These are phyloP conservation scores for Yamadazyma taylorii DNA, from an alignment of 1,139 yeast genomes.

Conservation along the genomic window DNA sequence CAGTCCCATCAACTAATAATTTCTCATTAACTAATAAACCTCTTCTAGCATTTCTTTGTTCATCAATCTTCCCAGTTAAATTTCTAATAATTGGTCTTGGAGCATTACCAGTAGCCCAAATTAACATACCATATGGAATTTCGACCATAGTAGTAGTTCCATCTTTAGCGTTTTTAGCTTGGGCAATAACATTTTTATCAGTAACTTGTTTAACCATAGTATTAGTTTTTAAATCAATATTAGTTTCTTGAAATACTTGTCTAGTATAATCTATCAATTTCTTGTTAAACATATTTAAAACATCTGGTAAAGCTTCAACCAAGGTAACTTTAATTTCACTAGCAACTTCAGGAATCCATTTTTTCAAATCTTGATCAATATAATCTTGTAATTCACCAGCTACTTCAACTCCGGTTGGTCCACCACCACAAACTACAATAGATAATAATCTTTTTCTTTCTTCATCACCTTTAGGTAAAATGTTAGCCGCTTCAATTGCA, in stretches of 20 bases:
- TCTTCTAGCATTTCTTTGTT: constrained; percentile 85
- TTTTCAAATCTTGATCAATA: constrained; percentile 83
- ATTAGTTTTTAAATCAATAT: constrained; percentile 74
- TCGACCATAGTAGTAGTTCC: constrained; percentile 57
- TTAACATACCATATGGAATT: constrained; percentile 83
- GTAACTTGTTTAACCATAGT: constrained; percentile 88
- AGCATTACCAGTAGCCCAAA: constrained; percentile 98
- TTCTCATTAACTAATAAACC: constrained; percentile 85
- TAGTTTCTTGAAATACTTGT: constrained; percentile 74
- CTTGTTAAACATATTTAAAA: constrained; percentile 83
- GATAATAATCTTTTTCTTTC: constrained; percentile 80
- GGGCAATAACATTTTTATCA: constrained; percentile 65
- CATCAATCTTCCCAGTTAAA: constrained; percentile 69
- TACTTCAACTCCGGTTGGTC: constrained; percentile 96
- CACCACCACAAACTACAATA: constrained; percentile 92
- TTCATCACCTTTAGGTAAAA: constrained; percentile 69
- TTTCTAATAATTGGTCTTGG: constrained; percentile 75
- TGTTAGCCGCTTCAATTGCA: constrained; percentile 74
- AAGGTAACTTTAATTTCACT: constrained; percentile 79
- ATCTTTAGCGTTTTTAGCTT: constrained; percentile 61
- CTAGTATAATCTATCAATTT: constrained; percentile 84
- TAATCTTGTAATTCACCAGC: constrained; percentile 96
- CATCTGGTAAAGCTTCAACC: constrained; percentile 90
- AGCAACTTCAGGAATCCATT: constrained; percentile 87
- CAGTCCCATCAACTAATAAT: constrained; percentile 80